Evolutionary conservation across 768 basidiomycete genomes (phyloP).

Genomic region (Fomitopsis serialis): DNA sequence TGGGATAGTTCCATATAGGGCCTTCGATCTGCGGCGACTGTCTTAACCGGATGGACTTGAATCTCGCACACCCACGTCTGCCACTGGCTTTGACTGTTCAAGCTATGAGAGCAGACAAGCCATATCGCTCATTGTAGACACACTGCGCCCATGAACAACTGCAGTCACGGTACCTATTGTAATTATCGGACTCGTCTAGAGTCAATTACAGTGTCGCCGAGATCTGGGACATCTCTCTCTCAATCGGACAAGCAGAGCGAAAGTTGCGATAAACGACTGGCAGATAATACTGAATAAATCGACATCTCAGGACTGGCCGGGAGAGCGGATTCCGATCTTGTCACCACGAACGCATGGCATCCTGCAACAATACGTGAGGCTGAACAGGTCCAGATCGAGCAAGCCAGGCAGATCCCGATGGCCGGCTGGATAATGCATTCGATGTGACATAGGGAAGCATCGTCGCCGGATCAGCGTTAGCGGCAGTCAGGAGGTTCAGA

Average conservation of each 20-base stretch:
- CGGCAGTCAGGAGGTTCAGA: not conserved
- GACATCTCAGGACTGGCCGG: not conserved
- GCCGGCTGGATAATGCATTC: not conserved
- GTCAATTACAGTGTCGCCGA: not conserved
- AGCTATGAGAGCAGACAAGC: too few relatives aligned
- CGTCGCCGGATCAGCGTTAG: not conserved
- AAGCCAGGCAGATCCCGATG: not conserved
- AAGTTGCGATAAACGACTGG: not conserved
- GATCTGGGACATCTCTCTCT: not conserved
- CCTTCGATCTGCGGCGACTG: too few relatives aligned
- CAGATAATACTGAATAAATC: not conserved
- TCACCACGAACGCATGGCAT: not conserved
- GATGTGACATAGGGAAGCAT: not conserved
- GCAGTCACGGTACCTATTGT: too few relatives aligned
- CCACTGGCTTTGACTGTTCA: too few relatives aligned
- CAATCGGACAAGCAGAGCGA: not conserved
- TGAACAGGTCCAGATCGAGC: not conserved
- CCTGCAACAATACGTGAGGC: not conserved
- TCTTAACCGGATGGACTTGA: too few relatives aligned
- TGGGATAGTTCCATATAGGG: too few relatives aligned
- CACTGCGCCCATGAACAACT: too few relatives aligned
- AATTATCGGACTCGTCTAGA: too few relatives aligned
- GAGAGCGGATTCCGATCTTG: not conserved
- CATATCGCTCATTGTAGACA: too few relatives aligned
- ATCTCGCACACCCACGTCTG: too few relatives aligned